Evolutionary conservation across 2,329 filamentous ascomycete genomes (phyloP).

Genomic region (Verticillium tricorpus): DNA sequence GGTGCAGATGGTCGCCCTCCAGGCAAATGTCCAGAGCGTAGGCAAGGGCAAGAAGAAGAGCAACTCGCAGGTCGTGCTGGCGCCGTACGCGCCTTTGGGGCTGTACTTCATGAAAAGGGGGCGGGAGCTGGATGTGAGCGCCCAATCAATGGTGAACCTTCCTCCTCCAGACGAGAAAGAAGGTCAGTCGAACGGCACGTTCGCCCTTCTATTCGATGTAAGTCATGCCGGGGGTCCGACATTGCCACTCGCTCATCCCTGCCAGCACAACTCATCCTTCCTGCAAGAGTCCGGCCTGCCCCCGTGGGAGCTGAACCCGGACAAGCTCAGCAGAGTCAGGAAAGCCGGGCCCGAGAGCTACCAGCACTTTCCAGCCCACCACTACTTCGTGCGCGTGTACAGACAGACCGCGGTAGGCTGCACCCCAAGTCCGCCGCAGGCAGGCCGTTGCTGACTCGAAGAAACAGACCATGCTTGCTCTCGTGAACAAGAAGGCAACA

Average conservation of each 20-base stretch:
- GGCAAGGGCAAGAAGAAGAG: constrained; percentile 16
- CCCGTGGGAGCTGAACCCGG: constrained; percentile 29
- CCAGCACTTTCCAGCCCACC: constrained; percentile 48
- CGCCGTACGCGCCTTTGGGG: constrained; percentile 32
- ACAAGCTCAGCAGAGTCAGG: constrained; percentile 29
- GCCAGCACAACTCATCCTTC: constrained; percentile 40
- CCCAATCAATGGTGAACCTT: constrained; percentile 40
- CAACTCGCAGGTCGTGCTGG: constrained; percentile 28
- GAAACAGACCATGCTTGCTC: constrained; percentile 38
- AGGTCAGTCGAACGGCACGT: constrained; percentile 34
- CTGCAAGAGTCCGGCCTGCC: constrained; percentile 22
- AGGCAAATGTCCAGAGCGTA: constrained; percentile 31
- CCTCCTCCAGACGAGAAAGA: constrained; percentile 23
- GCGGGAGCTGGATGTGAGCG: constrained; percentile 34
- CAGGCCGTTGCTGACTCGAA: neutral
- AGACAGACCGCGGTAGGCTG: constrained; percentile 46
- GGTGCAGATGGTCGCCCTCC: constrained; percentile 40
- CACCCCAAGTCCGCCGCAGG: neutral
- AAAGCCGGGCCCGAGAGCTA: constrained; percentile 42
- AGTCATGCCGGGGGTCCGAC: constrained; percentile 9
- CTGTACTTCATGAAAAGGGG: constrained; percentile 27
- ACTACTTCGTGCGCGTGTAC: constrained; percentile 53
- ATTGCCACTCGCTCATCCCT: neutral
- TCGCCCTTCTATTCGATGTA: constrained; percentile 52
- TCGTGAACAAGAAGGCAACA: constrained; percentile 44